phyloP scores from a whole-genome alignment of 2,329 filamentous ascomycete genomes.

The Venturiaceae sp. region DNA sequence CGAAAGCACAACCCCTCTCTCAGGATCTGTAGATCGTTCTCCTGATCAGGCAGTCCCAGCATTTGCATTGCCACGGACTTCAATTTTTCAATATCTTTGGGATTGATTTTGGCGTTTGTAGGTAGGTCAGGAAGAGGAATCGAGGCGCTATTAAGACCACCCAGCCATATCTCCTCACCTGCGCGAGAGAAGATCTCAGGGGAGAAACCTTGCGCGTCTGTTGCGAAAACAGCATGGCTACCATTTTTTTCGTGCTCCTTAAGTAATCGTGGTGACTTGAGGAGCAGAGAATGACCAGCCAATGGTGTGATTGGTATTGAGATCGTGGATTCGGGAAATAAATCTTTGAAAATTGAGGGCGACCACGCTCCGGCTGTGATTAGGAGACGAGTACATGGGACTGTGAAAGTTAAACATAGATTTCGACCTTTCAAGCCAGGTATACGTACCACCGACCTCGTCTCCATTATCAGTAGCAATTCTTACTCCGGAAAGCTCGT shows the following conservation, averaged over 20 bases:
- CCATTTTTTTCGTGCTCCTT: conserved; percentile 28
- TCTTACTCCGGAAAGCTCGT: conserved; percentile 42
- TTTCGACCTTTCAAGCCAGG: not conserved
- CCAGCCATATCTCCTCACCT: conserved; percentile 62
- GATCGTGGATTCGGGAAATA: conserved; percentile 50
- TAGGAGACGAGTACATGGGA: conserved; percentile 57
- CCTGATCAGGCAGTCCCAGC: conserved; percentile 30
- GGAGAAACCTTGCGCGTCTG: conserved; percentile 47
- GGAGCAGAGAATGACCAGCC: conserved; percentile 62
- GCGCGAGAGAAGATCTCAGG: conserved; percentile 62
- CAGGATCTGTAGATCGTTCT: conserved; percentile 50
- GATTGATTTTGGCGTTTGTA: conserved; percentile 37
- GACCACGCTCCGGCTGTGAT: conserved; percentile 67
- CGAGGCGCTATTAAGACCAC: conserved; percentile 55
- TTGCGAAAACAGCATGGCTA: conserved; percentile 62
- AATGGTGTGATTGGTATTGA: conserved; percentile 50
- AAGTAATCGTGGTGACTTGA: conserved; percentile 49
- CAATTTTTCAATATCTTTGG: conserved; percentile 39
- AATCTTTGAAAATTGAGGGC: conserved; percentile 48
- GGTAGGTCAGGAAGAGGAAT: conserved; percentile 52
- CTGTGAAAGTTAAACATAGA: conserved; percentile 12
- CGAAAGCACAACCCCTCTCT: conserved; percentile 63
- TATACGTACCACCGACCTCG: conserved; percentile 11
- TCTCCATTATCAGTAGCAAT: conserved; percentile 33
- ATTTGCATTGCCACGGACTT: conserved; percentile 39